Evolutionary conservation across 2,329 filamentous ascomycete species (phyloP).

Genomic region (Paecilomyces sp.): DNA sequence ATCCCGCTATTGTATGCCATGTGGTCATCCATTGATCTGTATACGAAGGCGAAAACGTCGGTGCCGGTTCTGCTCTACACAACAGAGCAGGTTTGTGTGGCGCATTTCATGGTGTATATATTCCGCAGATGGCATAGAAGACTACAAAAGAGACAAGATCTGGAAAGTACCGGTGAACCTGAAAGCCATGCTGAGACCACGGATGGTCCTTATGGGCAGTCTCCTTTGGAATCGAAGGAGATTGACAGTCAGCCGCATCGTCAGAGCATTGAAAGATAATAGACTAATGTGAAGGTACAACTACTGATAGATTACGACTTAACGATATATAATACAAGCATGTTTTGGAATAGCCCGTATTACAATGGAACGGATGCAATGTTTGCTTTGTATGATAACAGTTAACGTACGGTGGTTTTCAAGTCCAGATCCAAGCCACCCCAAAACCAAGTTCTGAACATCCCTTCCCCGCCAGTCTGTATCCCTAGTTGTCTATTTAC

Average conservation of each 20-base stretch:
- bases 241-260: neutral
- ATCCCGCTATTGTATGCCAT: slow-evolving; percentile 63
- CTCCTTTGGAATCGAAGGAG: neutral
- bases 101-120: slow-evolving; percentile 31
- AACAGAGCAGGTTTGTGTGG: slow-evolving; percentile 32
- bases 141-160: slow-evolving; percentile 11
- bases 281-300: neutral
- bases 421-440: neutral
- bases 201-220: neutral
- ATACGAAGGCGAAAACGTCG: slow-evolving; percentile 28
- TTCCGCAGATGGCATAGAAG: slow-evolving; percentile 24
- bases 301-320: neutral
- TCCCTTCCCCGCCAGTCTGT: neutral
- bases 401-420: neutral
- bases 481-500: neutral
- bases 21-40: slow-evolving; percentile 37
- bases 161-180: slow-evolving; percentile 4
- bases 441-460: neutral
- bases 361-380: neutral
- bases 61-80: slow-evolving; percentile 33
- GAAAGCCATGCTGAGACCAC: neutral
- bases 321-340: neutral
- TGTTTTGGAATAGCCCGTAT: neutral
- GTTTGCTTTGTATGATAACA: neutral
- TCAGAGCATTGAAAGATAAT: neutral